Evolutionary conservation across 78 protist species (phyloP), one percentile per base, ranked within the genome.

Genomic region (Paulinella micropora): DNA sequence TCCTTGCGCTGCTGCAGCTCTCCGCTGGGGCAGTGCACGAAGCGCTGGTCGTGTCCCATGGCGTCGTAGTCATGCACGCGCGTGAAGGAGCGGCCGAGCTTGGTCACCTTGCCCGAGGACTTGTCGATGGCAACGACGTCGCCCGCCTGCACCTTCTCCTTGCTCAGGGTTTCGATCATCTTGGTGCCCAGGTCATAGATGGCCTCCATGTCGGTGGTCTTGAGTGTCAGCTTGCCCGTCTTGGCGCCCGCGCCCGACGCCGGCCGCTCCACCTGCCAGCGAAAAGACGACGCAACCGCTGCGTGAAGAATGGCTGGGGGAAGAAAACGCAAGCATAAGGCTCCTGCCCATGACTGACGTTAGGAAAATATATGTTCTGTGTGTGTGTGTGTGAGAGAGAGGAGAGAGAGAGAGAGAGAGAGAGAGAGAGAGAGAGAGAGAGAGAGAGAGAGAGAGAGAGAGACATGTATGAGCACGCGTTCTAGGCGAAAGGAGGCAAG

Each of bases 201-300:
- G 0, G 99, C 95, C 95, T 99, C 99, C 99, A 98, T 98, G 32
- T 98, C 99, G 0, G 99, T 97, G n/a, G 99, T 99, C 95, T 98
- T 99, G 36, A 99, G 79, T 26, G 96, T 95, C 39, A 99, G 92
- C 90, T 94, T 92, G 87, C 99, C 99, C 23, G 94, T 93, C 87
- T 95, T 94, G 0, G 83, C 87, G 1, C 92, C 93, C 31, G 73
- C 39, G 26, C 87, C 81, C 37, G 86, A 51, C 28, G 91, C 89
- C 0, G 95, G 94, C 38, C 92, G 90, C 41, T 95, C 95, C 31
- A 95, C 87, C 32, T 37, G n/a, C n/a, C n/a, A n/a, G n/a, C n/a
- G n/a, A n/a, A n/a, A n/a, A n/a, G n/a, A n/a, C n/a, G n/a, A n/a
- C n/a, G n/a, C n/a, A n/a, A n/a, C n/a, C n/a, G n/a, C n/a, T n/a